phyloP scores from a whole-genome alignment of 1,284 basidiomycete genomes.

The Ustilago tritici region DNA sequence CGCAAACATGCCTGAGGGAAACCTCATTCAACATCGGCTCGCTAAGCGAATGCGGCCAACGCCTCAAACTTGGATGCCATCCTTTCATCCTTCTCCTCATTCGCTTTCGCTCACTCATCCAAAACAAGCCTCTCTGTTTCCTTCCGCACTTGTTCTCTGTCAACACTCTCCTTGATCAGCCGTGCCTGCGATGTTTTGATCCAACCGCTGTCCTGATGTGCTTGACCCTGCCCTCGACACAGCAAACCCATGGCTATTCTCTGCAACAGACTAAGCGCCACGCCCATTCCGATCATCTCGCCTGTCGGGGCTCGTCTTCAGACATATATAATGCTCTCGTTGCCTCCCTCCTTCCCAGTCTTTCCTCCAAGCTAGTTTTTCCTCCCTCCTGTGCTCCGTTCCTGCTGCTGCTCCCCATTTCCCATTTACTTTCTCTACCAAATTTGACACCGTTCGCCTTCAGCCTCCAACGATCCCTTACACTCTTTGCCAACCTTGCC shows the following conservation, averaged over 20 bases:
- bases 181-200: conserved; percentile 46
- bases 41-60: conserved; percentile 32
- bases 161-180: conserved; percentile 1
- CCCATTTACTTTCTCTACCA: conserved; percentile 25
- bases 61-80: conserved; percentile 15
- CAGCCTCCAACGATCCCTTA: conserved; percentile 11
- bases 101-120: background rate
- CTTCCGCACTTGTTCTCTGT: background rate
- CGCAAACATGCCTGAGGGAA: conserved; percentile 46
- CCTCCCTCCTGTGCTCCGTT: conserved; percentile 23
- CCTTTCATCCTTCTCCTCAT: conserved; percentile 3
- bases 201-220: background rate
- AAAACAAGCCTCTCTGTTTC: conserved; percentile 18
- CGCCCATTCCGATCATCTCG: conserved; percentile 20
- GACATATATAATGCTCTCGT: conserved; percentile 33
- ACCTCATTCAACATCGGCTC: conserved; percentile 47
- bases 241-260: background rate
- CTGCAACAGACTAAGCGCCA: background rate
- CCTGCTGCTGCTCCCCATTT: conserved; percentile 42
- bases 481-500: conserved; percentile 23
- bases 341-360: conserved; percentile 3
- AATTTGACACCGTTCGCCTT: conserved; percentile 16
- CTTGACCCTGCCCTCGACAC: background rate
- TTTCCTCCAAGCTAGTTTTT: conserved; percentile 47
- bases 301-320: conserved; percentile 6